Conservation (phyloP, 1,284 basidiomycete genomes). For the Spongispora temasekensis region DNA sequence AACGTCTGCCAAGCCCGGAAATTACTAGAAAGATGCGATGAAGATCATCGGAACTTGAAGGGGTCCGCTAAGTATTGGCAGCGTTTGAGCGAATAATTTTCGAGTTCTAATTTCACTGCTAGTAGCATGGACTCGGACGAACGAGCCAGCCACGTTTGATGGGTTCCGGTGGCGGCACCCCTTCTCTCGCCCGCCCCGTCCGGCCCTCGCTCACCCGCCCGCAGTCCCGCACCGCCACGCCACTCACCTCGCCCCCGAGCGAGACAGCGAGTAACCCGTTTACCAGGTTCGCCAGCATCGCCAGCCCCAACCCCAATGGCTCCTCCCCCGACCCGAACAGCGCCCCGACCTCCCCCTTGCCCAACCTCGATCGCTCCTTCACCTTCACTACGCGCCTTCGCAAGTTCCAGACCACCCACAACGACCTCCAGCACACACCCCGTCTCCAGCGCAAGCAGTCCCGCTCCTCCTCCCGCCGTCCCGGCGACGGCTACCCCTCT, state of each 20-base stretch:
- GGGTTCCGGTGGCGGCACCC: too few relatives aligned
- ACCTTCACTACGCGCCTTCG: constrained; percentile 26
- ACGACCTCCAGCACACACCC: constrained; percentile 34
- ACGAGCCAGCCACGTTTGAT: too few relatives aligned
- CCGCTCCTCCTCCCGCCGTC: constrained; percentile 50
- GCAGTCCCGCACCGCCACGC: constrained; percentile 45
- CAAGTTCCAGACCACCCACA: constrained; percentile 44
- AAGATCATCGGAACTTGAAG: too few relatives aligned
- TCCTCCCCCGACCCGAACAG: constrained; percentile 1
- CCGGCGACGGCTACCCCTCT: constrained; percentile 19
- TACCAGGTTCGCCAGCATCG: constrained; percentile 38
- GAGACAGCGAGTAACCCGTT: constrained; percentile 45
- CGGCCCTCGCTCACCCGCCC: background rate
- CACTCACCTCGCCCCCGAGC: constrained; percentile 38
- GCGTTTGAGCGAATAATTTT: too few relatives aligned
- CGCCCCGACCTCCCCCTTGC: constrained; percentile 17
- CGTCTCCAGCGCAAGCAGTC: constrained; percentile 49
- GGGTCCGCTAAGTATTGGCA: too few relatives aligned
- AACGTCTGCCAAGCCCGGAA: too few relatives aligned
- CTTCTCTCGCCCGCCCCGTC: too few relatives aligned
- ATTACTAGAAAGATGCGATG: too few relatives aligned
- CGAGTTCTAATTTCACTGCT: too few relatives aligned
- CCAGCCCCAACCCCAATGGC: constrained; percentile 13
- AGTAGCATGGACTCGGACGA: too few relatives aligned
- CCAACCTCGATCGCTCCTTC: constrained; percentile 26